Base-by-base conservation (phyloP, 2,329 filamentous ascomycete species). In the Geosmithia morbida region DNA sequence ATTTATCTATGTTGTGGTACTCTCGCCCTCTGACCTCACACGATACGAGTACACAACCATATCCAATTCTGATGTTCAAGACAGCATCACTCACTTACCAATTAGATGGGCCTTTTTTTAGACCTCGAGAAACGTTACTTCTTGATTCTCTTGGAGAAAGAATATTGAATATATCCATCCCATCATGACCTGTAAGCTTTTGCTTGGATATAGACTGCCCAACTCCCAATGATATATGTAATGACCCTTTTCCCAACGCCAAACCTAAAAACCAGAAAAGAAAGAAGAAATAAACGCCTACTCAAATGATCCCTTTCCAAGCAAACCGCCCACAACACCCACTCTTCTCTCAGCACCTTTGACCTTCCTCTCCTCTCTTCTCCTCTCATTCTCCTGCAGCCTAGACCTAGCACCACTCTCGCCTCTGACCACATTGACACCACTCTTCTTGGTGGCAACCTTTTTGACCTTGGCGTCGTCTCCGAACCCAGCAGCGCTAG, bases 361-460 rank as follows among this genome's bases (percentile, higher is more conserved):
- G 48, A 69, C 68, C 65, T 75, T 76, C 61, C 65, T 75, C 58
- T 71, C 70, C 65, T 80, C 72, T 50, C 78, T 68, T 57, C 73
- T 67, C 57, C 69, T 69, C 64, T 81, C 77, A 44, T 61, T 71
- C 61, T 81, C 74, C 30, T 71, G 66, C 45, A 81, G 57, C 51
- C 68, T 69, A 14, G 74, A 74, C 46, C 67, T 64, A 47, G 74
- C 66, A 59, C 81, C 78, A 46, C 65, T 77, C 61, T 79, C 76
- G 77, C 61, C 79, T 76, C 75, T 44, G 19, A 81, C 77, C 50
- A 71, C 77, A 55, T 76, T 74, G 50, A 83, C 66, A 18, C 78
- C 78, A 26, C 75, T 79, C 55, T 68, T 68, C 67, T 77, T 80
- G 48, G 74, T 70, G 2, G 75, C 77, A 8, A 67, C 75, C 63